phyloP scores from a whole-genome alignment of 2,329 filamentous ascomycete species.

The Verticillium zaregamsianum region DNA sequence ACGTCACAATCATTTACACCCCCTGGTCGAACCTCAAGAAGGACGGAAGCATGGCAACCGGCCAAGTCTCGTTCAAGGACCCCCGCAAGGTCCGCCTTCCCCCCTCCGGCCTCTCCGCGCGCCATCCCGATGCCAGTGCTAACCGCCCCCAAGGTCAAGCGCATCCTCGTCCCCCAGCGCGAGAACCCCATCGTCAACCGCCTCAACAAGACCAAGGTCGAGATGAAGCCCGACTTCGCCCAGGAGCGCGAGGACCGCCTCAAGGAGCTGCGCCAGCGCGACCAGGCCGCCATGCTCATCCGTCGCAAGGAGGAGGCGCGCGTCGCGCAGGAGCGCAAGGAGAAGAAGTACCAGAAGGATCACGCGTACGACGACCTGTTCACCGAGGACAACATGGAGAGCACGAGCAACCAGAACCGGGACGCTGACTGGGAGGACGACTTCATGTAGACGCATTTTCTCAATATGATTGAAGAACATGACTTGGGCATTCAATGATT shows the following conservation, averaged over 20 bases:
- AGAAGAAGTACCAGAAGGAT: slow-evolving; percentile 93
- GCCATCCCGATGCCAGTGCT: not conserved
- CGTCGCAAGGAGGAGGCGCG: slow-evolving; percentile 63
- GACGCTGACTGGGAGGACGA: slow-evolving; percentile 78
- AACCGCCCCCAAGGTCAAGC: slow-evolving; percentile 57
- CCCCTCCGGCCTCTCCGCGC: not conserved
- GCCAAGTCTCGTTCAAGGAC: slow-evolving; percentile 94
- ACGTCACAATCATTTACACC: slow-evolving; percentile 94
- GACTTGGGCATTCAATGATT: not conserved
- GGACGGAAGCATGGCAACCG: slow-evolving; percentile 90
- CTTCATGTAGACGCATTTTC: slow-evolving; percentile 68
- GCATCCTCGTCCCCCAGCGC: slow-evolving; percentile 71
- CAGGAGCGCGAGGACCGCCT: slow-evolving; percentile 77
- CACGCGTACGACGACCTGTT: slow-evolving; percentile 96
- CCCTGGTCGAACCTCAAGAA: slow-evolving; percentile 97
- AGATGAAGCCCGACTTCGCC: slow-evolving; percentile 79
- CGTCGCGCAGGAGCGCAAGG: slow-evolving; percentile 73
- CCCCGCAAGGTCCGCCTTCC: slow-evolving; percentile 53
- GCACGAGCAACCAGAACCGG: slow-evolving; percentile 81
- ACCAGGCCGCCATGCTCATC: slow-evolving; percentile 51
- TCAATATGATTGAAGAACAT: not conserved
- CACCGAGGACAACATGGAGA: slow-evolving; percentile 73
- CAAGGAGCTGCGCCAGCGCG: slow-evolving; percentile 66
- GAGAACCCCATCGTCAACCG: slow-evolving; percentile 93
- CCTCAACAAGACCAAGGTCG: slow-evolving; percentile 93